Conservation (phyloP, 441 rosid species). For the Gossypium gossypioides region DNA sequence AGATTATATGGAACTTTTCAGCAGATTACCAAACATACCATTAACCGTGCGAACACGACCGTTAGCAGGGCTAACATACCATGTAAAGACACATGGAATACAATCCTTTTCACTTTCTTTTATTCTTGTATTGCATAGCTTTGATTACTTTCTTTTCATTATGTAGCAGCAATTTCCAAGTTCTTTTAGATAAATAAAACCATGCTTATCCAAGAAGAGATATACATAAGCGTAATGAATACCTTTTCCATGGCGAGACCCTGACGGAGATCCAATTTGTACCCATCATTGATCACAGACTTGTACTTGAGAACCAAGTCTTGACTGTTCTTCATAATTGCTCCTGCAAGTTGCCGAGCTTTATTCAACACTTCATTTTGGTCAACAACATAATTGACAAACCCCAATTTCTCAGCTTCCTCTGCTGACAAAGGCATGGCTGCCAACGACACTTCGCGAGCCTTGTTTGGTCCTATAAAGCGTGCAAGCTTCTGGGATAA, state of each 20-base stretch:
- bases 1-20: not conserved
- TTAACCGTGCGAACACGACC: not conserved
- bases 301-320: slow-evolving; percentile 69
- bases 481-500: slow-evolving; percentile 82
- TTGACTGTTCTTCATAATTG: slow-evolving; percentile 57
- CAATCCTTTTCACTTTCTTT: not conserved
- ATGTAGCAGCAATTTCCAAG: too few relatives aligned
- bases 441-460: slow-evolving; percentile 66
- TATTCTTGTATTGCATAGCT: too few relatives aligned
- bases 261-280: slow-evolving; percentile 55
- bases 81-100: too few relatives aligned
- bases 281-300: slow-evolving; percentile 68
- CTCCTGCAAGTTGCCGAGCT: slow-evolving; percentile 54
- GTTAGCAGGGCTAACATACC: too few relatives aligned
- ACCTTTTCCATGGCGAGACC: slow-evolving; percentile 84
- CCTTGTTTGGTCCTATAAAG: slow-evolving; percentile 65
- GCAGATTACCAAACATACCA: not conserved
- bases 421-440: slow-evolving; percentile 64
- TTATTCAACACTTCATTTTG: slow-evolving; percentile 22
- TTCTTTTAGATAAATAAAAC: not conserved
- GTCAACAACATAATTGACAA: slow-evolving; percentile 75
- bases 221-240: not conserved
- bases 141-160: too few relatives aligned
- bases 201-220: not conserved
- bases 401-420: slow-evolving; percentile 73